phyloP scores from a whole-genome alignment of 108 stramenopile genomes.

The Skeletonema tropicum region DNA sequence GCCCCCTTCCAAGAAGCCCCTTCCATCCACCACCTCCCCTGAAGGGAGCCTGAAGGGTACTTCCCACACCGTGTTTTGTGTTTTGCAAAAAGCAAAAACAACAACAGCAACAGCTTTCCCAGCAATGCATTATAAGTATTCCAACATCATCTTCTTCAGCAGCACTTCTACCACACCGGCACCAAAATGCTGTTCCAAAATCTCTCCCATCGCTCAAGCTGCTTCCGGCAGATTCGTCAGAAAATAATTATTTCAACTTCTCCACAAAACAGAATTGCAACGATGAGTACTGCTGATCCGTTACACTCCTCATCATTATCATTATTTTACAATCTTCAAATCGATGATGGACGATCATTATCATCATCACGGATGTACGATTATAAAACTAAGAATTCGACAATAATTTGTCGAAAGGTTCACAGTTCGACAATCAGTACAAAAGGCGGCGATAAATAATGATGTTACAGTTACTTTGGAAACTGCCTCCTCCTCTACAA shows the following conservation, averaged over 20 bases:
- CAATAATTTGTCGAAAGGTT: background rate
- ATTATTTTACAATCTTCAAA: background rate
- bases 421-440: constrained; percentile 3
- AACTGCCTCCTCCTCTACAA: constrained; percentile 1
- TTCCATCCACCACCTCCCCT: too few species aligned
- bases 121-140: too few species aligned
- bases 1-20: too few species aligned
- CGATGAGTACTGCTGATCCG: background rate
- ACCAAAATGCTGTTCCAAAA: background rate
- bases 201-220: background rate
- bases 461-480: background rate
- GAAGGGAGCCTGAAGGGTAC: too few species aligned
- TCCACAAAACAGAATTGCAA: background rate
- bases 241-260: background rate
- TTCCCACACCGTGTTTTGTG: too few species aligned
- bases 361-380: background rate
- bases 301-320: background rate
- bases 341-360: background rate
- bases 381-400: background rate
- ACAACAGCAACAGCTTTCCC: too few species aligned
- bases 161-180: too few species aligned
- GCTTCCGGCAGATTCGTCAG: background rate
- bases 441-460: background rate
- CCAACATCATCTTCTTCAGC: too few species aligned
- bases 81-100: too few species aligned